Base-by-base conservation (phyloP, 192 early-diverging fungal species). In the Backusella tuberculispora region DNA sequence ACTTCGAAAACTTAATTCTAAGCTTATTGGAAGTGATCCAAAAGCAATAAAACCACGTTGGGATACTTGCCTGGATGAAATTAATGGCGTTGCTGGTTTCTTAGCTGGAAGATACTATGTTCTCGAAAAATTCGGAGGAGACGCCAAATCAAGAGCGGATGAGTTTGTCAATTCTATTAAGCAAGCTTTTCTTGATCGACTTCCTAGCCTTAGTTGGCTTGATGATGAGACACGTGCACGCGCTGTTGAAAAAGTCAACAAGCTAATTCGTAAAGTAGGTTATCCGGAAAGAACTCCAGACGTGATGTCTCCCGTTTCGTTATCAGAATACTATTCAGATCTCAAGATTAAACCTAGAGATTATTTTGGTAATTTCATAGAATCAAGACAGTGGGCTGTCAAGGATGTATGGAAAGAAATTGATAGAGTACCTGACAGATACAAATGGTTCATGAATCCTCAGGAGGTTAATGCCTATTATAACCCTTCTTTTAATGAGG, bases 401-500 rank as follows among this genome's bases (percentile, higher is more conserved):
- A 56, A 69, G 47, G 44, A 67, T 6, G 9, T 67, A 47, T 80
- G 84, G 76, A 44, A 81, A 15, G 68, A 78, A 15, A 40, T 87
- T 26, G 71, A 56, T 3, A 79, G 75, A 13, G 60, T 72, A 6
- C 65, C 79, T 5, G 74, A 88, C 65, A 71, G 72, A 26, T 42
- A 46, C 7, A 67, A 78, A 60, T 84, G 85, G 79, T 71, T 53
- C 10, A 78, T 85, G 78, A 87, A 76, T 29, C 83, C 86, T 6
- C 84, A 87, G 46, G 87, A 80, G 4, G 86, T 88, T 9, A 88
- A 88, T 70, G 87, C 87, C 1, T 87, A 83, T 45, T 88, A 86
- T 63, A 83, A 77, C 40, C 83, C 87, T 19, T 47, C 81, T 15
- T 68, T 72, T 69, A 84, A 84, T 60, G 83, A 84, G 74, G 77